These are phyloP conservation scores for Talaromyces pinophilus DNA, from an alignment of 2,329 filamentous ascomycete genomes.

Conservation along the genomic window DNA sequence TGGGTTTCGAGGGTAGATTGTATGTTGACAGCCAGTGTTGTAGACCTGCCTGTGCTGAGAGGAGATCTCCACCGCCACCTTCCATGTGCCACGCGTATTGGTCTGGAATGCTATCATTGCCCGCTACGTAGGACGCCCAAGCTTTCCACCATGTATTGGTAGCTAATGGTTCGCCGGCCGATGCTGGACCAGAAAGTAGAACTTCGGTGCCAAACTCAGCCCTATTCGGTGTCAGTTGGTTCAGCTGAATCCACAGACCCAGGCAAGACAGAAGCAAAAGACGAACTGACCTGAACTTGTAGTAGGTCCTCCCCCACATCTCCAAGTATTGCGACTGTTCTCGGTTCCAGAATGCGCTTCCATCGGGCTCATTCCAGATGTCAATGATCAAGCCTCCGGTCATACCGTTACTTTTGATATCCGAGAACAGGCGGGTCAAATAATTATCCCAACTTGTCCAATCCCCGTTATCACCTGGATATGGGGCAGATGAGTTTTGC, in stretches of 20 bases:
- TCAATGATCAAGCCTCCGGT: constrained; percentile 46
- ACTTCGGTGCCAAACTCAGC: constrained; percentile 13
- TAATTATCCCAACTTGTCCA: constrained; percentile 41
- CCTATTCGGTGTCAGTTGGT: constrained; percentile 31
- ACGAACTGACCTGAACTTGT: constrained; percentile 17
- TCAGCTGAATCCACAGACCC: constrained; percentile 33
- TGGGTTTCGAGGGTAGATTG: constrained; percentile 35
- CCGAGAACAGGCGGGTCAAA: constrained; percentile 26
- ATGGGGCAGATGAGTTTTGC: constrained; percentile 35
- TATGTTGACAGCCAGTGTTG: constrained; percentile 25
- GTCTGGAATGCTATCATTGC: constrained; percentile 5
- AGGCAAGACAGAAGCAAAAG: neutral
- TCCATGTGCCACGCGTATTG: constrained; percentile 19
- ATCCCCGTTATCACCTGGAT: constrained; percentile 54
- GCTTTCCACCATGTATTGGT: constrained; percentile 36
- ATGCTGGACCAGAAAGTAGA: constrained; percentile 44
- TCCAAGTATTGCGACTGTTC: constrained; percentile 34
- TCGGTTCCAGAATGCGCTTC: constrained; percentile 41
- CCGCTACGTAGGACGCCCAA: constrained; percentile 12
- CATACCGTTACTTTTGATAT: constrained; percentile 17
- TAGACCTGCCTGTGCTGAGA: neutral
- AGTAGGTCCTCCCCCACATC: constrained; percentile 21
- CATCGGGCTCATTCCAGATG: constrained; percentile 59
- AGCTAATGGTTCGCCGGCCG: constrained; percentile 35
- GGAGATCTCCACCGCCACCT: constrained; percentile 8